A percentile compares a stretch with the other conserved stretches of the same genome.
phyloP scores from a whole-genome alignment of 768 basidiomycete species.

The Phlegmacium glaucopus region DNA sequence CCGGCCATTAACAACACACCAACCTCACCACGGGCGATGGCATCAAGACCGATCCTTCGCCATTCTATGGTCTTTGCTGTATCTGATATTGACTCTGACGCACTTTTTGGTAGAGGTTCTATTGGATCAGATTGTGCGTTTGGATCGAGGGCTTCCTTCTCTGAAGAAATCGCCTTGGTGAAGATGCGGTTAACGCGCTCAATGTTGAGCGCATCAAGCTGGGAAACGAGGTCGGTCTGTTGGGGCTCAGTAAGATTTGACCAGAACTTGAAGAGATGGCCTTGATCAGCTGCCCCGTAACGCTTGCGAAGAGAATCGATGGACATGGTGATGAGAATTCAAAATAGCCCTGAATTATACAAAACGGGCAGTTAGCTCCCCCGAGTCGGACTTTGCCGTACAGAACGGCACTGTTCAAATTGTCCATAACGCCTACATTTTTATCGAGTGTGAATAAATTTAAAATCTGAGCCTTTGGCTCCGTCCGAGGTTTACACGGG shows the following conservation, averaged over 20 bases:
- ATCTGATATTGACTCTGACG: constrained; percentile 59
- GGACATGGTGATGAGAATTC: constrained; percentile 43
- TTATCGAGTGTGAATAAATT: too few relatives aligned
- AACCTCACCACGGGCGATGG: constrained; percentile 79
- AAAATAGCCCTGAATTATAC: constrained; percentile 6
- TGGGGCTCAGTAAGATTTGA: constrained; percentile 62
- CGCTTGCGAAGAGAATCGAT: constrained; percentile 53
- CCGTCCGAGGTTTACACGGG: constrained; percentile 11
- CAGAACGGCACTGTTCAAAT: too few relatives aligned
- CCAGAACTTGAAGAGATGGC: constrained; percentile 89
- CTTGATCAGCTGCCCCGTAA: constrained; percentile 82
- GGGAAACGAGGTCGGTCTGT: constrained; percentile 57
- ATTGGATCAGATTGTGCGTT: constrained; percentile 48
- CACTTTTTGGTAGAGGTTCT: constrained; percentile 76
- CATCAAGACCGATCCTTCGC: constrained; percentile 74
- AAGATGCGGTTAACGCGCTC: constrained; percentile 90
- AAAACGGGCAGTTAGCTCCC: constrained; percentile 3
- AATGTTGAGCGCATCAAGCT: constrained; percentile 81
- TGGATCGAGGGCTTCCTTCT: constrained; percentile 46
- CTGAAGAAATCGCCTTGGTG: constrained; percentile 67
- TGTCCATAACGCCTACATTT: too few relatives aligned
- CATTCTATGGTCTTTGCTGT: constrained; percentile 64
- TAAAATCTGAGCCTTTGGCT: too few relatives aligned
- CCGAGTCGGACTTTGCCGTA: constrained; percentile 10
- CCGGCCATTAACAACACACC: constrained; percentile 98